Percentiles rank a stretch among this genome's conserved stretches.
These are phyloP conservation scores for Fusarium luffae DNA, from an alignment of 2,329 filamentous ascomycete species.

Conservation along the genomic window DNA sequence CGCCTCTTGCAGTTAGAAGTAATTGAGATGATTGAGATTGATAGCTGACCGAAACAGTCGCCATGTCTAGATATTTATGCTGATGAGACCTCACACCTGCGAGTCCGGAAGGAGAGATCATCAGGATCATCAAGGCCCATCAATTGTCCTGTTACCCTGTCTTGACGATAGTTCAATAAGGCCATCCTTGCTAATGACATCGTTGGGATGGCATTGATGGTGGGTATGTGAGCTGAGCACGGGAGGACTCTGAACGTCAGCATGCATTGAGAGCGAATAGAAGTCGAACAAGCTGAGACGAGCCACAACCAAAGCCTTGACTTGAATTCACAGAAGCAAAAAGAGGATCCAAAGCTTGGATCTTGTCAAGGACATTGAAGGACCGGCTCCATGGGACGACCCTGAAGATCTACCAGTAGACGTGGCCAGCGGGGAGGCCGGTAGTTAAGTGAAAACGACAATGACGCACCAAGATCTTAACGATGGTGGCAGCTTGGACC, in stretches of 20 bases:
- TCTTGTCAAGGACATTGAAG: slow-evolving; percentile 30
- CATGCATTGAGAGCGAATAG: slow-evolving; percentile 10
- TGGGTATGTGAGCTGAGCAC: slow-evolving; percentile 35
- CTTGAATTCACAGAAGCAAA: slow-evolving; percentile 26
- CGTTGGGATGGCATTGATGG: slow-evolving; percentile 17
- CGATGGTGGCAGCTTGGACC: slow-evolving; percentile 31
- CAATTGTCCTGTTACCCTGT: slow-evolving; percentile 18
- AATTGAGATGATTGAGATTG: slow-evolving; percentile 3
- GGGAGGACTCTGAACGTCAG: slow-evolving; percentile 26
- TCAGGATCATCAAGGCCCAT: slow-evolving; percentile 9
- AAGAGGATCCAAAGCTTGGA: slow-evolving; percentile 30
- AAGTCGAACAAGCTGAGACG: slow-evolving; percentile 13
- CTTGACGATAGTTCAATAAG: slow-evolving; percentile 37
- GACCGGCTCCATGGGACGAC: slow-evolving; percentile 40
- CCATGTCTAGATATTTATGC: slow-evolving; percentile 40
- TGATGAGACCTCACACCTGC: background rate
- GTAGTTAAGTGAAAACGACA: slow-evolving; percentile 27
- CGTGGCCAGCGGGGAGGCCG: slow-evolving; percentile 36
- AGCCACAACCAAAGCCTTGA: slow-evolving; percentile 16
- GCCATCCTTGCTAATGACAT: slow-evolving; percentile 44
- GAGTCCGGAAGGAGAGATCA: slow-evolving; percentile 23
- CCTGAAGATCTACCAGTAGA: slow-evolving; percentile 37
- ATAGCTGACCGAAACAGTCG: slow-evolving; percentile 3
- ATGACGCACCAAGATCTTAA: slow-evolving; percentile 42
- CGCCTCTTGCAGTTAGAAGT: slow-evolving; percentile 11